Conservation (phyloP, 176 grass and related monocot genomes). For the Oryza punctata region DNA sequence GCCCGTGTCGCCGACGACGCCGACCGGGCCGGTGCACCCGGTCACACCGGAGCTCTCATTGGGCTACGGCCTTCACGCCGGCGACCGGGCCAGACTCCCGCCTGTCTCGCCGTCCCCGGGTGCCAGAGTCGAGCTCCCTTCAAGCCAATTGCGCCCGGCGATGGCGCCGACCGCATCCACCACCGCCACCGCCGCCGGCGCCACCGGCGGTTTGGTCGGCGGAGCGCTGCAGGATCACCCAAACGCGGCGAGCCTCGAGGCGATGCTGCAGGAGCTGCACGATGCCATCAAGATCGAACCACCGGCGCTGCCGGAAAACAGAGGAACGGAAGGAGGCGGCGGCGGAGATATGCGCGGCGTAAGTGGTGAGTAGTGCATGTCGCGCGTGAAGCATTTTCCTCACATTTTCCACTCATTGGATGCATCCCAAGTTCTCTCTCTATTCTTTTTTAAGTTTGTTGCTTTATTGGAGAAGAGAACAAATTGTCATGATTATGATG, state of each 20-base stretch:
- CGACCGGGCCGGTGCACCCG: neutral
- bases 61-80: slow-evolving; percentile 15
- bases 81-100: slow-evolving; percentile 17
- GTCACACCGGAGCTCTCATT: slow-evolving; percentile 35
- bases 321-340: neutral
- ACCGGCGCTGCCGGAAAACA: neutral
- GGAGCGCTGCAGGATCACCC: slow-evolving; percentile 9
- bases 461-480: slow-evolving; percentile 46
- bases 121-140: slow-evolving; percentile 64
- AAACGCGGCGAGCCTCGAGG: slow-evolving; percentile 39
- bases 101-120: slow-evolving; percentile 24
- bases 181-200: neutral
- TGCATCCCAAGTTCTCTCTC: slow-evolving; percentile 14
- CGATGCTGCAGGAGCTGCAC: slow-evolving; percentile 62
- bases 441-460: slow-evolving; percentile 7
- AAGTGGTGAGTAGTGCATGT: slow-evolving; percentile 57
- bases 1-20: slow-evolving; percentile 45
- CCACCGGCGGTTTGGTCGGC: neutral
- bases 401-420: slow-evolving; percentile 39
- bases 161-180: neutral
- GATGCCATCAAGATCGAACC: slow-evolving; percentile 37
- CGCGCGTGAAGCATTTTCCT: slow-evolving; percentile 49
- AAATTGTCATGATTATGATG: slow-evolving; percentile 48
- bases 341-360: slow-evolving; percentile 15
- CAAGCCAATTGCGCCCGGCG: slow-evolving; percentile 53